Evolutionary conservation across 139 green algal genomes (phyloP).

Genomic region (Penium margaritaceum): DNA sequence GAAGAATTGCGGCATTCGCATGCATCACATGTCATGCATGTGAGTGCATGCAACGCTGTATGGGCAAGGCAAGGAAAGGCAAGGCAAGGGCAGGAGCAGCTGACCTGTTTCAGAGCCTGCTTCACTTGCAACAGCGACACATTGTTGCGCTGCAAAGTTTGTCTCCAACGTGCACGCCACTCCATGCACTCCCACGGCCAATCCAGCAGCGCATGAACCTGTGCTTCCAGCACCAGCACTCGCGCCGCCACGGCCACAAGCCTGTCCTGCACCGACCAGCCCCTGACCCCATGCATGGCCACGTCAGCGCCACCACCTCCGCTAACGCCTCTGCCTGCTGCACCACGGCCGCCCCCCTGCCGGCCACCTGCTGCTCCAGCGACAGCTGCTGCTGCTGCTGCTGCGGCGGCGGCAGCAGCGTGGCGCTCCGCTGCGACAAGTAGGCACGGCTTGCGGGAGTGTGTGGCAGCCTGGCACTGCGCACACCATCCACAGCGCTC

Average conservation of each 20-base stretch:
- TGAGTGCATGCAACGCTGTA: too few relatives aligned
- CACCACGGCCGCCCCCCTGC: not conserved
- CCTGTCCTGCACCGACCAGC: too few relatives aligned
- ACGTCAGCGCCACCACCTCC: too few relatives aligned
- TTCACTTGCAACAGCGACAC: not conserved
- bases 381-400: not conserved
- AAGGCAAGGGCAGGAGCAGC: too few relatives aligned
- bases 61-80: too few relatives aligned
- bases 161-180: not conserved
- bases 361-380: not conserved
- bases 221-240: not conserved
- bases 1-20: too few relatives aligned
- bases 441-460: not conserved
- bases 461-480: not conserved
- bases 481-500: conserved; percentile 1
- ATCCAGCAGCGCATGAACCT: not conserved
- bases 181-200: not conserved
- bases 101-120: not conserved
- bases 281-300: too few relatives aligned
- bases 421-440: not conserved
- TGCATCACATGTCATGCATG: too few relatives aligned
- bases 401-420: not conserved
- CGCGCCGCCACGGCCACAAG: not conserved
- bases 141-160: not conserved
- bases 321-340: not conserved